phyloP scores from a whole-genome alignment of 2,329 filamentous ascomycete genomes.

The Aspergillus transmontanensis region DNA sequence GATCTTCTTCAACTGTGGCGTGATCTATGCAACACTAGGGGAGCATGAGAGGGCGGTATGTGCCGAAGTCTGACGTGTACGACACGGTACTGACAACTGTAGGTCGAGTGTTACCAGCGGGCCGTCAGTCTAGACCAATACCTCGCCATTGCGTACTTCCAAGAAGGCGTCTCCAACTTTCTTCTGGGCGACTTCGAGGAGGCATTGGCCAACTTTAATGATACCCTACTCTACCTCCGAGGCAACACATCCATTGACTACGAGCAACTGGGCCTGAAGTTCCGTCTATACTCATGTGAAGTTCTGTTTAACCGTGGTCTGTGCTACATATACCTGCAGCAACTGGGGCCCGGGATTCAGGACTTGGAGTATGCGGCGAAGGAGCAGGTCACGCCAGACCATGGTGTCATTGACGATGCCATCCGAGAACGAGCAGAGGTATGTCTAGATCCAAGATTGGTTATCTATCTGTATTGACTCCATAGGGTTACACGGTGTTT shows the following conservation, averaged over 20 bases:
- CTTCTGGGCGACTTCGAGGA: slow-evolving; percentile 96
- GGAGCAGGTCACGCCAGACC: slow-evolving; percentile 94
- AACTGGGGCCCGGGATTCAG: slow-evolving; percentile 86
- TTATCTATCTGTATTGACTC: not conserved
- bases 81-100: slow-evolving; percentile 20
- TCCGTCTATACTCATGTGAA: slow-evolving; percentile 96
- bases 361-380: slow-evolving; percentile 89
- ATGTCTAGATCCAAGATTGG: slow-evolving; percentile 21
- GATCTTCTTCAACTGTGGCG: slow-evolving; percentile 97
- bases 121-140: slow-evolving; percentile 91
- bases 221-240: slow-evolving; percentile 88
- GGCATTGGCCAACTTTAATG: slow-evolving; percentile 97
- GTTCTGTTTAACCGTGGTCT: slow-evolving; percentile 96
- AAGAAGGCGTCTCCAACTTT: slow-evolving; percentile 98
- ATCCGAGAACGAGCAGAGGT: slow-evolving; percentile 92
- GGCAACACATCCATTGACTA: slow-evolving; percentile 99
- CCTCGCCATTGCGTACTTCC: slow-evolving; percentile 95
- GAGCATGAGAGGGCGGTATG: slow-evolving; percentile 94
- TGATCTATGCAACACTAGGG: slow-evolving; percentile 94
- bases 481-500: slow-evolving; percentile 93
- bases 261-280: slow-evolving; percentile 89
- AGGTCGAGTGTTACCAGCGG: slow-evolving; percentile 95
- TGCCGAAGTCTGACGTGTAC: slow-evolving; percentile 7
- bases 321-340: slow-evolving; percentile 95
- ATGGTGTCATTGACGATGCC: slow-evolving; percentile 97